A percentile compares a stretch with the other conserved stretches of the same genome.
These are phyloP conservation scores for Xylaria sp. DNA, from an alignment of 2,329 filamentous ascomycete species.

Conservation along the genomic window DNA sequence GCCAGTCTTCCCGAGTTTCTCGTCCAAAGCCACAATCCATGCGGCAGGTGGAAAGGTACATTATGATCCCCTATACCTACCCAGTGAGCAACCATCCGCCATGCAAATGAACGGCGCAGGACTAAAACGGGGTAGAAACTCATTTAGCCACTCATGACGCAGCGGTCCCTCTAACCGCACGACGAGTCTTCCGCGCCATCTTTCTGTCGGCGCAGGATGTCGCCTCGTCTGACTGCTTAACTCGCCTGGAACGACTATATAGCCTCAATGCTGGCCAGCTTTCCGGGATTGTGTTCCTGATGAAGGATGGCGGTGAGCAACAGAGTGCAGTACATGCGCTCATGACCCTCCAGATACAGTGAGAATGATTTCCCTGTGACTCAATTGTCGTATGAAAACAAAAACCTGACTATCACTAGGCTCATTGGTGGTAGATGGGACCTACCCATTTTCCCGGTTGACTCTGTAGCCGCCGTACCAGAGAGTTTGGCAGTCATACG, in stretches of 20 bases:
- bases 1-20: conserved; percentile 34
- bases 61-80: not conserved
- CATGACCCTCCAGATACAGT: conserved; percentile 54
- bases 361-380: conserved; percentile 26
- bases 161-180: conserved; percentile 45
- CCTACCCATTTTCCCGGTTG: conserved; percentile 52
- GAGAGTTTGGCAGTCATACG: conserved; percentile 47
- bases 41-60: conserved; percentile 40
- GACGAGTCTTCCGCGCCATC: conserved; percentile 45
- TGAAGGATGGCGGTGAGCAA: conserved; percentile 41
- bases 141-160: conserved; percentile 53
- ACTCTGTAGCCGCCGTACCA: conserved; percentile 44
- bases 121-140: conserved; percentile 46
- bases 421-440: conserved; percentile 41
- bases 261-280: conserved; percentile 48
- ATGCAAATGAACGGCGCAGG: conserved; percentile 5
- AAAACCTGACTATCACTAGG: conserved; percentile 36
- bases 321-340: conserved; percentile 42
- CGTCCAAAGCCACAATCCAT: conserved; percentile 28
- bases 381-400: not conserved
- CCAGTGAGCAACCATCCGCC: not conserved
- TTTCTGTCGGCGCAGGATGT: conserved; percentile 49
- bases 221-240: conserved; percentile 35
- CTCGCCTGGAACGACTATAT: conserved; percentile 49
- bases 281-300: conserved; percentile 52